Evolutionary conservation across 2,329 filamentous ascomycete species (phyloP), one percentile per base, ranked within the genome.

Genomic region (Alternaria sp.): DNA sequence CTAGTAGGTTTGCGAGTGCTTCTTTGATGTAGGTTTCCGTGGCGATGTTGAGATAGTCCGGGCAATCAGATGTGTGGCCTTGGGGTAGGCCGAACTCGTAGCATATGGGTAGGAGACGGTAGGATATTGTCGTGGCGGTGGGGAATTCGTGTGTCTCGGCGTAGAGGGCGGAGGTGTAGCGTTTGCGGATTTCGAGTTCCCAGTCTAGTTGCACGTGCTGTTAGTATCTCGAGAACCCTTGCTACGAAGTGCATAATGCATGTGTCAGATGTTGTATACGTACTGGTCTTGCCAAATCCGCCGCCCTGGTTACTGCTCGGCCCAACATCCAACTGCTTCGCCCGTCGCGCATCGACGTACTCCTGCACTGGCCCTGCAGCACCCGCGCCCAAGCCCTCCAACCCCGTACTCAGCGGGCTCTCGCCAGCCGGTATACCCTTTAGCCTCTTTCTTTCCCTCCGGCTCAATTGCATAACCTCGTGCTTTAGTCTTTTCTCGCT

Each of bases 211-310:
- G 1, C 8, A 7, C 9, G n/a, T 24, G 13, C 24, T 5, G 48
- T 68, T 52, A 68, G 60, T 29, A 57, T 41, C 26, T 21, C 13
- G 17, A 41, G 24, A 3, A 36, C 4, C 13, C 6, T 36, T 17
- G 17, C 14, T 34, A n/a, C 14, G 39, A 26, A 23, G 4, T 23
- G 5, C 13, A 24, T 5, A 5, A 7, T 1, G 23, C n/a, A 14
- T 14, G 29, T n/a, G 5, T 28, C 13, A 46, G 4, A 26, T 23
- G n/a, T n/a, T 36, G 28, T 14, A 29, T 7, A 79, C 88, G 74
- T 82, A 92, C 90, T 87, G 34, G 84, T 96, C 82, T 94, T 92
- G 66, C 91, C 93, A 44, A 94, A 83, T 21, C 90, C 90, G 31
- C 87, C 89, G 28, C 87, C 89, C 24, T 89, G 89, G 33, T 71